Base-by-base conservation (phyloP, 2,329 filamentous ascomycete species). In the Calycina marina region DNA sequence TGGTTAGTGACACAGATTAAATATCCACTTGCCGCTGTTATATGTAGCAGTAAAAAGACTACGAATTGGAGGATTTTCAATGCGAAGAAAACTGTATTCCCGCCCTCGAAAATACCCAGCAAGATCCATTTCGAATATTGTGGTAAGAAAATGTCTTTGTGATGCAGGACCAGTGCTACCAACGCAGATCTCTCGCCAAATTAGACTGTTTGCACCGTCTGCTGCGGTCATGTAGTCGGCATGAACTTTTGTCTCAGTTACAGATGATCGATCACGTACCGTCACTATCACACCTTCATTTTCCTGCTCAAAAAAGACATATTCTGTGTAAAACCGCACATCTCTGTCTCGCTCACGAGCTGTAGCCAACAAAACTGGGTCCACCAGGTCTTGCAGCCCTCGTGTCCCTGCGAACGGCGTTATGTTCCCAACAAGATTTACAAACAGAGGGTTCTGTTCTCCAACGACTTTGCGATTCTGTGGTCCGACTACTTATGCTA, bases 381-480 rank as follows among this genome's bases (percentile, higher is more conserved):
- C 60, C 6, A 62, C 41, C 14, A 49, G 45, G 38, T 61, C 58
- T 24, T 61, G 58, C 0, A 59, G 50, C 0, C 52, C 48, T 4
- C 48, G 50, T 2, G 49, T 45, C 2, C 52, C 54, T 3, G 18
- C 37, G 13, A 39, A 33, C 35, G 20, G 47, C 42, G 24, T 41
- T 12, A 39, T 33, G 13, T n/a, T 29, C 14, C 32, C 18, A 37
- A 47, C 8, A 41, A 54, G 5, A 44, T 41, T 6, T 37, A 42
- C 11, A 33, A 16, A n/a, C 13, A 40, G 1, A 32, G 41, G 4
- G 33, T 38, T 13, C 40, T 26, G 28, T 8, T 1, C 18, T 6
- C 24, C 11, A 44, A 18, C 24, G 34, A 50, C 34, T 46, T 32
- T 25, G 40, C 47, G 14, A 11, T 38, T 20, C 15, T 37, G 35